Evolutionary conservation across 306 rosid genomes (phyloP).

Genomic region (Carpinus fangiana): DNA sequence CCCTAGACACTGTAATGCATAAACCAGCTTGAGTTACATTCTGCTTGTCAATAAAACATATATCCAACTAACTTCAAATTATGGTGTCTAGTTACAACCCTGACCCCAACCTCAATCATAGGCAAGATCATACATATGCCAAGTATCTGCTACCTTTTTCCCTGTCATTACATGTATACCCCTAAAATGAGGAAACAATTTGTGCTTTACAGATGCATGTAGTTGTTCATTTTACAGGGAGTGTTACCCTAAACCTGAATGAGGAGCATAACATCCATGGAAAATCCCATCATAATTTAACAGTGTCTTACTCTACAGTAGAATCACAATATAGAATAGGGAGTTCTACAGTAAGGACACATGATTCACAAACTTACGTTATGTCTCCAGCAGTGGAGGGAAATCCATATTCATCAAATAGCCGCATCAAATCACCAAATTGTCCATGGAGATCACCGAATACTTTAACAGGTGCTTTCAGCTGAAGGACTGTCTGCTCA

Average conservation of each 20-base stretch:
- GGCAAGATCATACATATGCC: background rate
- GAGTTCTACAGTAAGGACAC: background rate
- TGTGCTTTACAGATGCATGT: background rate
- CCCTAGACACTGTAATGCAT: constrained; percentile 1
- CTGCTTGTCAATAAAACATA: background rate
- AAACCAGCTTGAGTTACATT: background rate
- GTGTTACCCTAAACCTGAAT: background rate
- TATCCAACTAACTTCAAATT: background rate
- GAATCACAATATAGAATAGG: background rate
- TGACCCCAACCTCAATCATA: background rate
- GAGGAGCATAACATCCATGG: background rate
- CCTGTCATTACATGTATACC: background rate
- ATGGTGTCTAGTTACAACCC: background rate
- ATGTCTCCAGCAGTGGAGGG: constrained; percentile 99
- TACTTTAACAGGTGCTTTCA: constrained; percentile 95
- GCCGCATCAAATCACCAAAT: constrained; percentile 99
- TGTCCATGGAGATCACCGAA: constrained; percentile 99
- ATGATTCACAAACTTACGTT: constrained; percentile 57
- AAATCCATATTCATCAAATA: constrained; percentile 99
- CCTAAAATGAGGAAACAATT: background rate
- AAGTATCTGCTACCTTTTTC: background rate
- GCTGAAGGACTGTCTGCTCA: constrained; percentile 95
- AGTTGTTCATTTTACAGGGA: background rate
- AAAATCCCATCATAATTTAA: background rate
- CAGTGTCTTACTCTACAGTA: background rate